Percentiles rank a stretch among this genome's conserved stretches.
Conservation (phyloP, 345 rosid species). For the Turnera subulata region DNA sequence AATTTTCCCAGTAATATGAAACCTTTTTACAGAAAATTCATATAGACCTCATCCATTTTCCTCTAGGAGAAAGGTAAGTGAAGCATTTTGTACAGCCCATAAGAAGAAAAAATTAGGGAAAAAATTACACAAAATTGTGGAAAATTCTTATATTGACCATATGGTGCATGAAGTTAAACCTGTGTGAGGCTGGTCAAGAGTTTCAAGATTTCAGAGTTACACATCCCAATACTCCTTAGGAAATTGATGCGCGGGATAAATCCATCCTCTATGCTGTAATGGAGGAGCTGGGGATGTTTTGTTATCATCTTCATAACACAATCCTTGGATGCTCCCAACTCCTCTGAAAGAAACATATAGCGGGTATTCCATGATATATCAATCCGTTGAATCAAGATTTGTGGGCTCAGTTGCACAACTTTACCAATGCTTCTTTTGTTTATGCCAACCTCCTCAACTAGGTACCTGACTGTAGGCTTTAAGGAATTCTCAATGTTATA, state of each 20-base stretch:
- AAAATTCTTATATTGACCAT: too few relatives aligned
- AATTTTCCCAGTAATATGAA: neutral
- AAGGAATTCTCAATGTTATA: constrained; percentile 88
- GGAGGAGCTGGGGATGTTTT: constrained; percentile 93
- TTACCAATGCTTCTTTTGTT: constrained; percentile 66
- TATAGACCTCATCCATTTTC: too few relatives aligned
- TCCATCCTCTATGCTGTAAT: constrained; percentile 90
- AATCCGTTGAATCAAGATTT: constrained; percentile 87
- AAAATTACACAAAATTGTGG: too few relatives aligned
- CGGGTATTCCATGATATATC: constrained; percentile 94
- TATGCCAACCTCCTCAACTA: constrained; percentile 97
- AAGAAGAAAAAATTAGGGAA: too few relatives aligned
- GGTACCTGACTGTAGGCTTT: constrained; percentile 84
- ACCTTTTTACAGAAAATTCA: neutral
- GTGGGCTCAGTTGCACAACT: constrained; percentile 94
- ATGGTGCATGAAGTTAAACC: constrained; percentile 39
- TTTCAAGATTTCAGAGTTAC: constrained; percentile 75
- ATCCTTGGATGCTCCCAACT: constrained; percentile 89
- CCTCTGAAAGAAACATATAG: constrained; percentile 76
- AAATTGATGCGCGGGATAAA: constrained; percentile 89
- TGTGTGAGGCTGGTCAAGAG: constrained; percentile 94
- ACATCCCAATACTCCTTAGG: constrained; percentile 86
- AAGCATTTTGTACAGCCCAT: too few relatives aligned
- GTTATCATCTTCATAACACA: constrained; percentile 87
- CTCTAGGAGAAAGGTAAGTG: too few relatives aligned